Evolutionary conservation across 805 yeast genomes (phyloP).

Genomic region (Metschnikowia cerradonensis): DNA sequence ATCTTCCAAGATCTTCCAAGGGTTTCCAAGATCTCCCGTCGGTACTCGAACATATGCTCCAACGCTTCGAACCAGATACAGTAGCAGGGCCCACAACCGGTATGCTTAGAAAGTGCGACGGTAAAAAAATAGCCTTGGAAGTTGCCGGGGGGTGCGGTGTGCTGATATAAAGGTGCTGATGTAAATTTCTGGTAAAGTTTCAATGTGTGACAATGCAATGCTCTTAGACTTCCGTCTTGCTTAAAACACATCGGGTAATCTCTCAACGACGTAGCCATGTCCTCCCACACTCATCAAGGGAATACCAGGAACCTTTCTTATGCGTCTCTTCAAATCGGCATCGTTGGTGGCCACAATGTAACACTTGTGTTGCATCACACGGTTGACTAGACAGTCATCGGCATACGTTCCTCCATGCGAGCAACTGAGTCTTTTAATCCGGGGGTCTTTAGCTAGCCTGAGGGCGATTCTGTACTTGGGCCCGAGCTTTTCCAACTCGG

Average conservation of each 20-base stretch:
- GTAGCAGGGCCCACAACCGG: neutral
- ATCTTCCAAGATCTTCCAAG: neutral
- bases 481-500: constrained; percentile 94
- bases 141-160: neutral
- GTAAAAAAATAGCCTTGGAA: too few species aligned
- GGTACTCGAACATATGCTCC: neutral
- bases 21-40: neutral
- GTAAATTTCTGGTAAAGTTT: too few species aligned
- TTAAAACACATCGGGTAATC: constrained; percentile 89
- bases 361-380: constrained; percentile 95
- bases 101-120: neutral
- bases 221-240: neutral
- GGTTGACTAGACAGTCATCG: constrained; percentile 91
- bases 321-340: constrained; percentile 91
- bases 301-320: constrained; percentile 95
- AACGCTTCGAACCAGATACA: neutral
- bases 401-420: constrained; percentile 96
- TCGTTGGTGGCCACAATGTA: constrained; percentile 97
- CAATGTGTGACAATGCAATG: too few species aligned
- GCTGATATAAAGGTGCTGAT: neutral
- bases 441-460: constrained; percentile 87
- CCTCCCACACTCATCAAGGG: constrained; percentile 97
- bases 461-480: constrained; percentile 92
- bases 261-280: constrained; percentile 86
- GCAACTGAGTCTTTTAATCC: constrained; percentile 82